Conservation (phyloP, 1,139 yeast genomes). For the Debaryomyces coudertii region DNA sequence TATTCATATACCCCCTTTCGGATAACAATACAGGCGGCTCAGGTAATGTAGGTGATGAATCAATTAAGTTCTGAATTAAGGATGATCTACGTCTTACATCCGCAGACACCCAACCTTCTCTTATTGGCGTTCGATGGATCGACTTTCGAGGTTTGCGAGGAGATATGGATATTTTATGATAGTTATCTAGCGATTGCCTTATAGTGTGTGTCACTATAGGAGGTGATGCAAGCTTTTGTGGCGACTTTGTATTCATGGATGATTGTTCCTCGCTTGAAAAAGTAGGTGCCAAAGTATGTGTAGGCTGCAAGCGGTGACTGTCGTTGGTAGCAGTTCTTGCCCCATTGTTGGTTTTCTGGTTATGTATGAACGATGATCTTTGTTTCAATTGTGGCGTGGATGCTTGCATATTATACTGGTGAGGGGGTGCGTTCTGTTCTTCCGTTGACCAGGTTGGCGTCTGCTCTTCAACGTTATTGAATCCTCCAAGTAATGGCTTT, state of each 20-base stretch:
- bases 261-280: constrained; percentile 16
- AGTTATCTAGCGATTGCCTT: constrained; percentile 40
- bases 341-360: constrained; percentile 6
- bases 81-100: constrained; percentile 38
- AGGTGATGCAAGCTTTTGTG: constrained; percentile 13
- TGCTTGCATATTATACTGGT: constrained; percentile 26
- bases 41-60: constrained; percentile 57
- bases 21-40: constrained; percentile 48
- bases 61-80: constrained; percentile 44
- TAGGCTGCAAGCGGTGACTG: constrained; percentile 27
- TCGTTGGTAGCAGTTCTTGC: constrained; percentile 25
- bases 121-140: constrained; percentile 22
- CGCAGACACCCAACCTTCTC: constrained; percentile 20
- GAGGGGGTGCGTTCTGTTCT: constrained; percentile 22
- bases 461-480: constrained; percentile 28
- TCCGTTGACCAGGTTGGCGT: constrained; percentile 47
- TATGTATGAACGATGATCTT: constrained; percentile 18
- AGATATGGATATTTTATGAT: constrained; percentile 40
- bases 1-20: constrained; percentile 27
- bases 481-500: constrained; percentile 26
- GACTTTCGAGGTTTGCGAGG: constrained; percentile 28
- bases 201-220: constrained; percentile 29
- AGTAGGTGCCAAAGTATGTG: constrained; percentile 24
- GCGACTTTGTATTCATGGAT: constrained; percentile 11
- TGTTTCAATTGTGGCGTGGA: constrained; percentile 40